Evolutionary conservation across 78 protist genomes (phyloP), one percentile per base, ranked within the genome.

Genomic region (Dictyostelium citrinum): DNA sequence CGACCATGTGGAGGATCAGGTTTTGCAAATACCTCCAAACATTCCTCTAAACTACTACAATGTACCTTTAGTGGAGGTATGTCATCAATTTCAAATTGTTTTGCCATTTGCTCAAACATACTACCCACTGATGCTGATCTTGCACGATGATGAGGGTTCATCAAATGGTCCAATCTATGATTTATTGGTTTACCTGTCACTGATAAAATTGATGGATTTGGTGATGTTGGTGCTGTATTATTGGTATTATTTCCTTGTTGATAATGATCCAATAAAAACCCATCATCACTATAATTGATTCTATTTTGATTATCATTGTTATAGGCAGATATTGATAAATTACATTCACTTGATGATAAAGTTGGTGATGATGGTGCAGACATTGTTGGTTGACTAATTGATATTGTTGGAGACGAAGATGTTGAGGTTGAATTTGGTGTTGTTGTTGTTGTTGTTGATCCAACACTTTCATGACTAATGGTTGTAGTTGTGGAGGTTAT

Each of bases 11-110:
- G 55, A 77, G 82, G 71, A 64, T 58, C 58, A 33, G 93, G 93
- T 46, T 86, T 86, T 4, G 35, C 27, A 67, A 86, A 78, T 8
- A 22, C 22, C 6, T 86, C 93, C 14, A 86, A 31, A 64, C 93
- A 86, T 20, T 86, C 93, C 2, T 86, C 93, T 43, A 86, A 61
- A 2, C 70, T 22, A 6, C 78, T 24, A 31, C 82, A 81, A 46
- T 86, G 93, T 2, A 86, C 93, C 55, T 86, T 86, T 6, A 86
- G 80, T 29, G 93, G 93, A 24, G 93, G 93, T 31, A 86, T 86
- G 7, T 86, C 93, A 8, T 16, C 84, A 27, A 86, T 37, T 45
- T 78, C 93, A 67, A 67, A 86, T 67, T n/a, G n/a, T n/a, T 78
- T 86, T 3, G 80, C 12, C 17, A 74, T 46, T 24, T 58, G 55